Evolutionary conservation across 1,284 basidiomycete genomes (phyloP).

Genomic region (Amylostereum chailletii): DNA sequence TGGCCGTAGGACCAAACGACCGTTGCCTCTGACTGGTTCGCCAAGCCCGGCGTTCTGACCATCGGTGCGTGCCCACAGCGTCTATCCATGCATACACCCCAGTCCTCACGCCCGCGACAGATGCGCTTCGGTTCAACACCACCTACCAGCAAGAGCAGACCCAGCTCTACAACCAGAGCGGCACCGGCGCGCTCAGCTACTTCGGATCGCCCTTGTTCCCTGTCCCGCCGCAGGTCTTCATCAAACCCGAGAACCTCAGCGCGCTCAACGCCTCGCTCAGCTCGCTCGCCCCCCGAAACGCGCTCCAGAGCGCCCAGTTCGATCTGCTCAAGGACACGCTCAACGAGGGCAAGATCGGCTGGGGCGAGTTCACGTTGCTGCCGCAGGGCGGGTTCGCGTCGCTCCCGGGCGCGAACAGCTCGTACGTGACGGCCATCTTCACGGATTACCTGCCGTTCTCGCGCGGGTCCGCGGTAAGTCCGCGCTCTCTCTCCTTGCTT

Average conservation of each 20-base stretch:
- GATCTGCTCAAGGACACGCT: too few species aligned
- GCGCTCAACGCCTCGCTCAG: conserved; percentile 3
- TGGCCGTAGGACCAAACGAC: conserved; percentile 5
- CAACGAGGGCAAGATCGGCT: background rate
- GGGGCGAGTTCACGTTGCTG: background rate
- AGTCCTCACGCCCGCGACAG: conserved; percentile 18
- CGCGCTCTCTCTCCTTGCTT: background rate
- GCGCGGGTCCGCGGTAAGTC: conserved; percentile 26
- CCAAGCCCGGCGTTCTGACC: conserved; percentile 10
- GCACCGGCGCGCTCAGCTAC: too few species aligned
- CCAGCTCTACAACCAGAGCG: too few species aligned
- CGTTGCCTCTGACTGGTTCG: conserved; percentile 9
- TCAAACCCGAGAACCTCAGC: conserved; percentile 11
- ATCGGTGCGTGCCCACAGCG: conserved; percentile 11
- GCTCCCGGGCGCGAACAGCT: too few species aligned
- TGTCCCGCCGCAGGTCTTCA: too few species aligned
- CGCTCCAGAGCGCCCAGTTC: background rate
- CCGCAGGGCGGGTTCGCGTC: background rate
- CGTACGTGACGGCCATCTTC: too few species aligned
- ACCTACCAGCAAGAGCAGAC: background rate
- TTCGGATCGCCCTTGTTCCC: too few species aligned
- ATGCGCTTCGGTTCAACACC: conserved; percentile 13
- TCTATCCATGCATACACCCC: conserved; percentile 12
- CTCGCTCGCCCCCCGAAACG: conserved; percentile 4
- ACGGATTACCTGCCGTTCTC: conserved; percentile 18